phyloP scores from a whole-genome alignment of 2,329 filamentous ascomycete genomes.

The Curvularia eragrostidis region DNA sequence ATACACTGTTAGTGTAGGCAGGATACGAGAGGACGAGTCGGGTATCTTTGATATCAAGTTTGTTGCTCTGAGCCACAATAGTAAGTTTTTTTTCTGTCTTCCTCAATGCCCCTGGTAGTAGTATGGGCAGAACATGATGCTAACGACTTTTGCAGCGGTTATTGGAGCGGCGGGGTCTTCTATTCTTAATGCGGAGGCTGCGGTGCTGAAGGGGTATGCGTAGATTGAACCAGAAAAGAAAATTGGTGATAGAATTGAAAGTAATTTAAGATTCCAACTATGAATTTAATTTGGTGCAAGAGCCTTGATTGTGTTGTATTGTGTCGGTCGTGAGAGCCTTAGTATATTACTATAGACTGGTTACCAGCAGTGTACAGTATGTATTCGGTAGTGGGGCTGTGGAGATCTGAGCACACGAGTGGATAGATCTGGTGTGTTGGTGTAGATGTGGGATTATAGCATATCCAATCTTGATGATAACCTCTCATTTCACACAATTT shows the following conservation, averaged over 20 bases:
- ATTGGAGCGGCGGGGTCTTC: constrained; percentile 96
- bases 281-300: neutral
- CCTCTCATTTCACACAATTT: too few species aligned
- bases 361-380: neutral
- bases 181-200: constrained; percentile 92
- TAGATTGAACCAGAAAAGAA: constrained; percentile 8
- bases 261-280: neutral
- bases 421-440: neutral
- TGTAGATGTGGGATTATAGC: neutral
- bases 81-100: constrained; percentile 53
- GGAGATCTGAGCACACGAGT: neutral
- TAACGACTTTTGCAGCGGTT: constrained; percentile 64
- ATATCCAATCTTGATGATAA: too few species aligned
- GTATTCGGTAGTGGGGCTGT: neutral
- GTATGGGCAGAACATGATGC: constrained; percentile 1
- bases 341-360: too few species aligned
- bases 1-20: constrained; percentile 89
- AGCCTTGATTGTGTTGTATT: too few species aligned
- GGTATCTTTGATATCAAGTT: constrained; percentile 96
- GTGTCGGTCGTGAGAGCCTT: too few species aligned
- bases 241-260: neutral
- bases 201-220: constrained; percentile 85
- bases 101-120: constrained; percentile 34
- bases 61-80: constrained; percentile 88
- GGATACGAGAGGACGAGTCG: constrained; percentile 82